Base-by-base conservation (phyloP, 495 filamentous ascomycete genomes). In the Hyaloscypha variabilis region DNA sequence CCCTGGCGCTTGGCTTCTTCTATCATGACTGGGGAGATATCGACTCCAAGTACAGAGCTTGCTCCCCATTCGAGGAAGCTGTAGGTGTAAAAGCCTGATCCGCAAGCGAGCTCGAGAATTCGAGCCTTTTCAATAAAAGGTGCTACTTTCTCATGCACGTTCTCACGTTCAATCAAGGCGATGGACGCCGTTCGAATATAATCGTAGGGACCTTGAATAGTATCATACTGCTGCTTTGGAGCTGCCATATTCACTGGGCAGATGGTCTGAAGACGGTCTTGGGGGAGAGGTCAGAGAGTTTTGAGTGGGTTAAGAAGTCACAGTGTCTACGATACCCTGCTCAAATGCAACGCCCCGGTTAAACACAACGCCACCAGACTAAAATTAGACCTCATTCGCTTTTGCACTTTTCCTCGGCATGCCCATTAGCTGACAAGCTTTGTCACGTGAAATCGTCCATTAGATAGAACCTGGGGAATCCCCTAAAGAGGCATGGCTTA, bases 1-100 rank as follows among this genome's bases (percentile, higher is more conserved):
- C 51, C 61, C 14, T 31, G 26, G 25, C 53, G 26, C 46, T 56
- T 57, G 1, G 77, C 77, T 11, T 42, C 70, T 0, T 62, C 63
- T 42, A 79, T 66, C 77, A 79, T 79, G 6, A 28, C 65, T 0
- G 65, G 26, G 39, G 72, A 75, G 23, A 77, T 68, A 57, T 79
- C 77, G 19, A 77, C 67, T 10, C 75, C 77, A n/a, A 75, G 55
- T 21, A 79, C 73, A 39, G 46, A 70, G 25, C 52, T 53, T 34
- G 60, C 60, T 36, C 60, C 60, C 60, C 60, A 62, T 53, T 54
- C 60, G 6, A 62, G 60, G 28, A 62, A 55, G 17, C 46, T 53
- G 49, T 62, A 54, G 46, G 60, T 54, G 28, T 54, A 62, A 23
- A 54, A 62, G n/a, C 60, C 60, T 34, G 60, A 54, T 53, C 60